Base-by-base conservation (phyloP, 2,329 filamentous ascomycete species). In the Nothophaeocryptopus gaeumannii region DNA sequence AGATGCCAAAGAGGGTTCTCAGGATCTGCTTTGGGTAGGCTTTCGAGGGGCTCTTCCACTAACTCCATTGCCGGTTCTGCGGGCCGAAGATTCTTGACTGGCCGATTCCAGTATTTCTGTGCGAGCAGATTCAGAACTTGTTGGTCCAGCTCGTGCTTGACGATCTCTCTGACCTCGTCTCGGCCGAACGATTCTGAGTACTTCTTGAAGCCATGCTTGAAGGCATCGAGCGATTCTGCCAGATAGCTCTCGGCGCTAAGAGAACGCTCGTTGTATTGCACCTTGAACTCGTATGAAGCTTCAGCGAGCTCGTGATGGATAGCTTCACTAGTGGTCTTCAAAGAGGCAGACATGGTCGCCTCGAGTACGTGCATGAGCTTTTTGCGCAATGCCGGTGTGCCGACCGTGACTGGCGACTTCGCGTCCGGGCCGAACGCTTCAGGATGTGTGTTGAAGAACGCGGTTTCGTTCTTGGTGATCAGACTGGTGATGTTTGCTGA, bases 291-390 rank as follows among this genome's bases (percentile, higher is more conserved):
- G 66, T 99, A 99, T 0, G 89, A 92, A 2, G 93, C 91, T 71
- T 99, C 93, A 64, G 96, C 92, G 0, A 99, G 81, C 69, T 99
- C 93, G 67, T 96, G 89, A 54, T 86, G 86, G 58, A 99, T 96
- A 8, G 90, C 89, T 65, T 96, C 89, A 61, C 88, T 88, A 3
- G 93, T 99, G 47, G 83, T 84, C 61, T 93, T 88, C 47, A 99
- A 77, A 63, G 89, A 96, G 31, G 88, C 83, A 26, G 92, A 92
- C 95, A 99, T 99, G 3, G 90, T 96, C 65, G 96, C 88, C 69
- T 99, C 93, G 33, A 99, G 79, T 33, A 97, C 90, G 58, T 91
- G 84, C 92, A 99, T 99, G 45, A 99, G 78, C 71, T 96, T 97
- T 74, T 95, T 95, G 36, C 91, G 86, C 38, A 99, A 74, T 3